phyloP scores from a whole-genome alignment of 768 basidiomycete species.

The Rubroboletus satanas region DNA sequence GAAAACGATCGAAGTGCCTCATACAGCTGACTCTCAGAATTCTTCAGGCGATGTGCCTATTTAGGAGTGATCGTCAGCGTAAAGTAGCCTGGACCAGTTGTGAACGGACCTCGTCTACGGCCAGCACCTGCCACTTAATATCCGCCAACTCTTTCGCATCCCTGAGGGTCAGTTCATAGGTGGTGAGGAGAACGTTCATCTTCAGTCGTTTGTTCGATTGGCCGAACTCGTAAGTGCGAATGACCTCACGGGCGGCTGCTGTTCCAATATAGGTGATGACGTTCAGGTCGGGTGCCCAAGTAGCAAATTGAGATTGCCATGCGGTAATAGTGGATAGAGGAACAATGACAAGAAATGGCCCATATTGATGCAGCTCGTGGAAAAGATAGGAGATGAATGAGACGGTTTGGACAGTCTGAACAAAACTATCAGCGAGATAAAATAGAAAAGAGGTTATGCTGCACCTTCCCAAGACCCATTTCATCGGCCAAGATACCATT shows the following conservation, averaged over 20 bases:
- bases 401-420: slow-evolving; percentile 91
- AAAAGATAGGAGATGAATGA: slow-evolving; percentile 92
- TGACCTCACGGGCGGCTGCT: slow-evolving; percentile 81
- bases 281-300: slow-evolving; percentile 96
- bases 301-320: slow-evolving; percentile 92
- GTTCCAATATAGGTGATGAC: slow-evolving; percentile 96
- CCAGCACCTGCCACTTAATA: slow-evolving; percentile 96
- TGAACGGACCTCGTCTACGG: slow-evolving; percentile 83
- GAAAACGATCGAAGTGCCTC: slow-evolving; percentile 88
- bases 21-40: slow-evolving; percentile 95
- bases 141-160: slow-evolving; percentile 85
- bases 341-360: slow-evolving; percentile 96
- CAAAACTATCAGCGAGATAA: slow-evolving; percentile 12
- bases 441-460: neutral
- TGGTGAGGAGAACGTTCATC: slow-evolving; percentile 96
- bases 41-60: slow-evolving; percentile 95
- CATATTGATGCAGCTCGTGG: slow-evolving; percentile 88
- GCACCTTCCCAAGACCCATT: slow-evolving; percentile 97
- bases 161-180: slow-evolving; percentile 92
- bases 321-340: slow-evolving; percentile 97
- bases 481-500: slow-evolving; percentile 98
- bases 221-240: slow-evolving; percentile 91
- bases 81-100: neutral
- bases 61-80: slow-evolving; percentile 13
- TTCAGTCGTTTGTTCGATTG: slow-evolving; percentile 82